Evolutionary conservation across 2,329 filamentous ascomycete species (phyloP), one percentile per base, ranked within the genome.

Genomic region (Sclerotinia nivalis): DNA sequence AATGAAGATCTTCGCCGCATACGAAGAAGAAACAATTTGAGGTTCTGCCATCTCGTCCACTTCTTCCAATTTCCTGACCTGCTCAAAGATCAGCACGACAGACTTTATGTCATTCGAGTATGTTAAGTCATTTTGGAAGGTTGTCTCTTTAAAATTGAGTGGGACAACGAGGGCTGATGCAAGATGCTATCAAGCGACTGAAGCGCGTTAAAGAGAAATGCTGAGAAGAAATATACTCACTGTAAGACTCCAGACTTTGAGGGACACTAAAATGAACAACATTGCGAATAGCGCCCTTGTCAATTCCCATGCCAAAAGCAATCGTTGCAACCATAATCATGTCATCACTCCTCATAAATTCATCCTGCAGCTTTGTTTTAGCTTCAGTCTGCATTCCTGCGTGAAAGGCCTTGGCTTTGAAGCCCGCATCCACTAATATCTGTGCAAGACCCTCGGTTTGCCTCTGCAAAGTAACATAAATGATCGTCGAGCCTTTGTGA

Each of bases 261-360:
- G 86, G 80, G 3, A 86, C 76, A 65, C 85, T 83, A 73, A 82
- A 86, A 71, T 87, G 85, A 13, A 87, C 74, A 47, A 88, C 81
- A 69, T 85, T 87, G 9, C 86, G 81, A 54, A 88, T 87, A 62
- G 85, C 80, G 47, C 81, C 71, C 71, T 88, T 88, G 74, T 88
- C 86, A 25, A 88, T 87, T 0, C 86, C 86, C 86, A 88, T 88
- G 0, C 86, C 86, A 65, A 88, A 88, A 0, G 86, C 86, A 54
- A 87, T 87, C 0, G 86, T 88, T 4, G 85, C 85, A 25, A 85
- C 82, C 18, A 86, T 82, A 37, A 85, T 82, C n/a, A 80, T 75
- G 43, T 83, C 77, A 31, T 80, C 76, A 1, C 79, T 80, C 0
- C 78, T 77, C 83, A 87, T 85, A 68, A 87, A 87, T 12, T 81